Percentiles rank a stretch among this genome's conserved stretches.
These are phyloP conservation scores for Metarhizium rileyi DNA, from an alignment of 2,329 filamentous ascomycete genomes.

Conservation along the genomic window DNA sequence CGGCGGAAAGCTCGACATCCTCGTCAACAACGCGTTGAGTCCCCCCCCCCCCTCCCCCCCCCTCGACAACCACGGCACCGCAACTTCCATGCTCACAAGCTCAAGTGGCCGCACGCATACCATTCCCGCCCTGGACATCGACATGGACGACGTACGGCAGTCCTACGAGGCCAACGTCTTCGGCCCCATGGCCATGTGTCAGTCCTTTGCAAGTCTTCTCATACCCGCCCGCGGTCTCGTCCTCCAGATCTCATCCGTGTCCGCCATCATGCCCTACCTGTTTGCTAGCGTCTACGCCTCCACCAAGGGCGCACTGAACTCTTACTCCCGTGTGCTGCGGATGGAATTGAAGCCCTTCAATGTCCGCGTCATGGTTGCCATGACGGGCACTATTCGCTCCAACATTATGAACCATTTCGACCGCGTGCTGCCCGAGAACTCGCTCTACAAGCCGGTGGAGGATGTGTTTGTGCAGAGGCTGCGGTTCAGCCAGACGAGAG, in stretches of 20 bases:
- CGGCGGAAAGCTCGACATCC: slow-evolving; percentile 44
- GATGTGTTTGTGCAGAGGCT: slow-evolving; percentile 37
- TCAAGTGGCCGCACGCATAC: slow-evolving; percentile 40
- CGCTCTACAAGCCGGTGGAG: slow-evolving; percentile 36
- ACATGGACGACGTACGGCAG: slow-evolving; percentile 40
- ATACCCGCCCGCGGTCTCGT: slow-evolving; percentile 41
- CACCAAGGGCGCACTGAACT: slow-evolving; percentile 43
- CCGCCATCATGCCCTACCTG: slow-evolving; percentile 40
- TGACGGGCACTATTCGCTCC: slow-evolving; percentile 43
- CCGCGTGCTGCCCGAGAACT: slow-evolving; percentile 32
- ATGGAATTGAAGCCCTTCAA: slow-evolving; percentile 43
- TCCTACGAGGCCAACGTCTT: slow-evolving; percentile 51
- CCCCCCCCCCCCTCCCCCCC: neutral
- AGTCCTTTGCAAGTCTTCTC: slow-evolving; percentile 39
- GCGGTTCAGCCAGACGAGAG: slow-evolving; percentile 37
- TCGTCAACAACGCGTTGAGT: slow-evolving; percentile 49
- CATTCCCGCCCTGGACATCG: slow-evolving; percentile 41
- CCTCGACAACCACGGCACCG: neutral
- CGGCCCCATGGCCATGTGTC: slow-evolving; percentile 45
- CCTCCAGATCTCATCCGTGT: slow-evolving; percentile 45
- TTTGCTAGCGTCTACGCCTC: slow-evolving; percentile 45
- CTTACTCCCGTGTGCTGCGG: slow-evolving; percentile 43
- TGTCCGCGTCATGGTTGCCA: slow-evolving; percentile 47
- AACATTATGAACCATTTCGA: slow-evolving; percentile 35
- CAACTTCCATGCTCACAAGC: neutral